Base-by-base conservation (phyloP, 2,329 filamentous ascomycete genomes). In the Colletotrichum theobromicola region DNA sequence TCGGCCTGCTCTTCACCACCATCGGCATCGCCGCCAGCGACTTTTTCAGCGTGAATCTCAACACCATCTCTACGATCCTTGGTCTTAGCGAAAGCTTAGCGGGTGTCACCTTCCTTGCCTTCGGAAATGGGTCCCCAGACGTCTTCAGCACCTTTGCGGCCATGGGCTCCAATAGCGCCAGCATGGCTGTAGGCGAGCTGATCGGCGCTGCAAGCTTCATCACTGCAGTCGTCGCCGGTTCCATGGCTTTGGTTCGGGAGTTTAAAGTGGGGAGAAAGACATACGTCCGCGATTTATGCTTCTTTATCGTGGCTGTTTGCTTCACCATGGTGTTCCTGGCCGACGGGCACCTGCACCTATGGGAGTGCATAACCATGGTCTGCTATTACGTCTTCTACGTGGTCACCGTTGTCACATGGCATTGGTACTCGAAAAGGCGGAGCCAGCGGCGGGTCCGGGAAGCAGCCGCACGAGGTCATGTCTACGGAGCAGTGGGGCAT, bases 61-160 rank as follows among this genome's bases (percentile, higher is more conserved):
- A 94, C 83, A 98, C 97, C 15, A 97, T 99, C 79, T 93, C 97
- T 26, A 93, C 90, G 71, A 92, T 98, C 67, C 88, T 98, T 32
- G 96, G 96, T 24, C 93, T 99, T 87, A 98, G 96, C 83, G 96
- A 99, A 86, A 98, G 95, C 83, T 90, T 99, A 84, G 95, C 97
- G 0, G 97, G 97, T 42, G 97, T 99, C 32, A 99, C 97, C 1
- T 98, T 99, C 80, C 87, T 99, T 67, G 97, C 97, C 10, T 97
- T 99, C 84, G 97, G 97, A 77, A 99, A 99, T 87, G 97, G 97
- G 67, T 98, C 96, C 76, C 97, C 97, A 3, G 97, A 99, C 84
- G 96, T 99, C 60, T 99, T 99, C 84, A 98, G 96, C 77, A 99
- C 97, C 3, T 98, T 99, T 85, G 97, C 97, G 18, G 97, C 97